Evolutionary conservation across 164 flowering plant genomes (phyloP).

Genomic region (Nymphaea thermarum): DNA sequence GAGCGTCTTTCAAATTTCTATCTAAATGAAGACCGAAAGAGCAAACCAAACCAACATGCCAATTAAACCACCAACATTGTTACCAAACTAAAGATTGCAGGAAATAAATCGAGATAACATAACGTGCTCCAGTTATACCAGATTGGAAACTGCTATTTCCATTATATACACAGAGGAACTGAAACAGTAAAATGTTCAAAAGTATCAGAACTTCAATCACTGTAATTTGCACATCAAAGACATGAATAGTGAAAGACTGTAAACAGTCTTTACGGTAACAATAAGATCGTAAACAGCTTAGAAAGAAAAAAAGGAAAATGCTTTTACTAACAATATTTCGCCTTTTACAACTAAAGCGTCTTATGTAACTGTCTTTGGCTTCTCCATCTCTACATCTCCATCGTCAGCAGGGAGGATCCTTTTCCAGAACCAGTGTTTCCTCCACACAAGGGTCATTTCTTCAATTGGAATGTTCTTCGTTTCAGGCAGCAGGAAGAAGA

Average conservation of each 20-base stretch:
- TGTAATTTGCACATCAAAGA: not conserved
- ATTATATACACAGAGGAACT: not conserved
- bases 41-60: too few species aligned
- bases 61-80: too few species aligned
- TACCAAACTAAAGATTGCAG: too few species aligned
- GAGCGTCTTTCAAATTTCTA: too few species aligned
- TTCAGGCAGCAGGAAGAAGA: constrained; percentile 65
- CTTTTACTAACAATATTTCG: not conserved
- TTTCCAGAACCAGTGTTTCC: constrained; percentile 70
- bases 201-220: not conserved
- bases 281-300: too few species aligned
- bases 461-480: constrained; percentile 76
- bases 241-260: not conserved
- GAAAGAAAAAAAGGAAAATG: not conserved
- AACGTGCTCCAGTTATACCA: too few species aligned
- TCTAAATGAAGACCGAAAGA: too few species aligned
- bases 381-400: not conserved
- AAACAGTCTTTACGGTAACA: not conserved
- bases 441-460: constrained; percentile 68
- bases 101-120: too few species aligned
- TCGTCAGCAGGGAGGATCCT: constrained; percentile 29
- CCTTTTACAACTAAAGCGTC: too few species aligned
- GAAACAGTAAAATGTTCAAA: not conserved
- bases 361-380: not conserved
- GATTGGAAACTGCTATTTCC: too few species aligned